Evolutionary conservation across 768 basidiomycete genomes (phyloP).

Genomic region (Leccinum boreale): DNA sequence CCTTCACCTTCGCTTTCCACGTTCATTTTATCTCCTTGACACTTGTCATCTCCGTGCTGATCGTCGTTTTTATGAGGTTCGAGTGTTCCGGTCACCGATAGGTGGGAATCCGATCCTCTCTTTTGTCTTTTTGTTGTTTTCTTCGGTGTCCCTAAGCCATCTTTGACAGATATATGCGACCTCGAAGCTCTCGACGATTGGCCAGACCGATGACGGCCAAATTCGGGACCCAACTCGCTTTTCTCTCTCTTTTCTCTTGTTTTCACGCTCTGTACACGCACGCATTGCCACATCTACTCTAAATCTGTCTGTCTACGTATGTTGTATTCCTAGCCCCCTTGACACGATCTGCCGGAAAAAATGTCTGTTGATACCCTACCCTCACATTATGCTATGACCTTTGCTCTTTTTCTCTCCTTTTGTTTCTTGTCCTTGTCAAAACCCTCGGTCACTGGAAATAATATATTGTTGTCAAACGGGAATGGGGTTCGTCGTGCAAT

Average conservation of each 20-base stretch:
- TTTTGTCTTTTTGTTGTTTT: not conserved
- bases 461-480: conserved; percentile 4
- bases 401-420: not conserved
- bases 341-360: conserved; percentile 2
- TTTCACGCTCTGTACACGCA: conserved; percentile 1
- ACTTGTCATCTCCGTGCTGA: conserved; percentile 6
- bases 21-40: not conserved
- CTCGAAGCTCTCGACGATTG: conserved; percentile 23
- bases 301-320: conserved; percentile 14
- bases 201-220: conserved; percentile 17
- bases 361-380: not conserved
- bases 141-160: not conserved
- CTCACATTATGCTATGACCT: conserved; percentile 9
- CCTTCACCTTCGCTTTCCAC: not conserved
- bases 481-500: not conserved
- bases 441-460: conserved; percentile 7
- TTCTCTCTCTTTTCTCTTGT: not conserved
- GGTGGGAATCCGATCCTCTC: conserved; percentile 15
- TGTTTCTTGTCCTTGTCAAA: not conserved
- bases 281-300: conserved; percentile 20
- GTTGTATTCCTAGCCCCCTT: conserved; percentile 18
- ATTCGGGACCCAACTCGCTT: not conserved
- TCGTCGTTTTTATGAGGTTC: conserved; percentile 18
- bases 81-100: conserved; percentile 31
- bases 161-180: conserved; percentile 27